A percentile compares a stretch with the other conserved stretches of the same genome.
Evolutionary conservation across 2,329 filamentous ascomycete genomes (phyloP).

Genomic region (Calonectria pteridis): DNA sequence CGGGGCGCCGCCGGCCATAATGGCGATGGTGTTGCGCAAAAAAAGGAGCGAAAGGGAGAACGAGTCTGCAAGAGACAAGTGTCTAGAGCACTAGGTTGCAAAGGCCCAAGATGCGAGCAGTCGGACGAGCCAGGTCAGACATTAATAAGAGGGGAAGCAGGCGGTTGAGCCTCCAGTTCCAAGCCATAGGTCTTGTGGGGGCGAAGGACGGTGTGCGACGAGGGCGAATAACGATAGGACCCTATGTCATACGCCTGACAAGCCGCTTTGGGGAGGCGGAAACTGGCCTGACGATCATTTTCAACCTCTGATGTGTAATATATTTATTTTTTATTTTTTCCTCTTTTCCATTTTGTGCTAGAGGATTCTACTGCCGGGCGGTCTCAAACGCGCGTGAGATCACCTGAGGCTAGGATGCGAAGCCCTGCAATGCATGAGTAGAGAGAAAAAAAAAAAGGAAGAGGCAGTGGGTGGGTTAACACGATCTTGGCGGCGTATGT

Average conservation of each 20-base stretch:
- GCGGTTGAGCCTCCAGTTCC: background rate
- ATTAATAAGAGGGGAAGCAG: background rate
- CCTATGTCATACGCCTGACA: constrained; percentile 7
- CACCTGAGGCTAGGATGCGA: constrained; percentile 13
- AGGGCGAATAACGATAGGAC: background rate
- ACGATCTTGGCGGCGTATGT: background rate
- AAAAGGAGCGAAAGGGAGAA: background rate
- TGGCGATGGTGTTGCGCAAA: background rate
- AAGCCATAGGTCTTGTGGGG: background rate
- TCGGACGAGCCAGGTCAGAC: background rate
- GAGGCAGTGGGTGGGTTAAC: constrained; percentile 8
- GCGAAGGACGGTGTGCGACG: background rate
- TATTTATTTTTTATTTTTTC: background rate
- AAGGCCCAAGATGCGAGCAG: background rate
- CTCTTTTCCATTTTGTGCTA: background rate
- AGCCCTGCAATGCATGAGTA: background rate
- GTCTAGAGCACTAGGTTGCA: background rate
- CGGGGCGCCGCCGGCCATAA: constrained; percentile 8
- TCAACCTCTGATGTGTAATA: background rate
- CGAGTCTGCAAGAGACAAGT: background rate
- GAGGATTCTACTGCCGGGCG: background rate
- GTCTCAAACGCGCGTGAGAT: background rate
- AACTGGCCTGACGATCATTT: background rate
- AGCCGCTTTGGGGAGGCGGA: background rate
- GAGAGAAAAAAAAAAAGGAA: background rate